phyloP scores from a whole-genome alignment of 2,329 filamentous ascomycete genomes.

The Xylaria sp. region DNA sequence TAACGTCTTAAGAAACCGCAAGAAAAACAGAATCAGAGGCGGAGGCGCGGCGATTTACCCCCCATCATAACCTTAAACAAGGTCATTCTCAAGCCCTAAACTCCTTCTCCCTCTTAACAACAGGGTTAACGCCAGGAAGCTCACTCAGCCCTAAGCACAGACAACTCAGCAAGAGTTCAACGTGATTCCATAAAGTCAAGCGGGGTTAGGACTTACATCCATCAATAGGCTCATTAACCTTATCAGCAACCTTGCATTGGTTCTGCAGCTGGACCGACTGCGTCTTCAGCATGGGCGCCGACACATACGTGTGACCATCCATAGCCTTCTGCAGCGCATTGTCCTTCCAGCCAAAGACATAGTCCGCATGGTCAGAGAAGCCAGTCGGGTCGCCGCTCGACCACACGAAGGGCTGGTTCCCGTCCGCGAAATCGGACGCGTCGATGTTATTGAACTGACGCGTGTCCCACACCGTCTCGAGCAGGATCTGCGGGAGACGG shows the following conservation, averaged over 20 bases:
- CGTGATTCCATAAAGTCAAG: neutral
- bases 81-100: slow-evolving; percentile 19
- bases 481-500: slow-evolving; percentile 55
- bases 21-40: neutral
- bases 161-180: slow-evolving; percentile 22
- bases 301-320: slow-evolving; percentile 50
- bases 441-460: slow-evolving; percentile 40
- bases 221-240: slow-evolving; percentile 44
- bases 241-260: slow-evolving; percentile 45
- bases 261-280: slow-evolving; percentile 43
- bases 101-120: slow-evolving; percentile 28
- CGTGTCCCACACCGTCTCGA: slow-evolving; percentile 51
- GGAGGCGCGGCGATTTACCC: neutral
- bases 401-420: slow-evolving; percentile 52
- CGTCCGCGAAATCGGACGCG: slow-evolving; percentile 41
- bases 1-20: neutral
- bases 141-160: slow-evolving; percentile 37
- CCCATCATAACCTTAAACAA: neutral
- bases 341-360: slow-evolving; percentile 57
- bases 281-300: slow-evolving; percentile 44
- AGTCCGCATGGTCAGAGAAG: slow-evolving; percentile 54
- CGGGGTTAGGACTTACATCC: slow-evolving; percentile 40
- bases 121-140: slow-evolving; percentile 39
- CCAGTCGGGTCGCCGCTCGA: slow-evolving; percentile 52
- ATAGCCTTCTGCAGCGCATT: slow-evolving; percentile 54